phyloP scores from a whole-genome alignment of 2,329 filamentous ascomycete genomes.

The Phaeoacremonium minimum region DNA sequence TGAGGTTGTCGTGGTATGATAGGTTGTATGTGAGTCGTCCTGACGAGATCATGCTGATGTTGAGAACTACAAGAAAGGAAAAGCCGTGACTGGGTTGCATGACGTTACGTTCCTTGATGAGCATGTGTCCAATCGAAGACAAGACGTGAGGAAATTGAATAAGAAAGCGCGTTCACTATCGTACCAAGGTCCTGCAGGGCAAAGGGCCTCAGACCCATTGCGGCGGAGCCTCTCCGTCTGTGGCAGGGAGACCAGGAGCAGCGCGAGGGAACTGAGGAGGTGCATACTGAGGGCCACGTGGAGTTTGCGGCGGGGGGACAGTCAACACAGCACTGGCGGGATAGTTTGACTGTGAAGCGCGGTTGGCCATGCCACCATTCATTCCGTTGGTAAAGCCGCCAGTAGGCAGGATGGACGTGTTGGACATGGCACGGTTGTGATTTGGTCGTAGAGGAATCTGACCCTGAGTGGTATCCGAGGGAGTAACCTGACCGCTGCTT shows the following conservation, averaged over 20 bases:
- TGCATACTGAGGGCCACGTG: slow-evolving; percentile 8
- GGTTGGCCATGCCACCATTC: slow-evolving; percentile 23
- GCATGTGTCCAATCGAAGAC: slow-evolving; percentile 5
- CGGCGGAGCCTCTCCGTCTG: slow-evolving; percentile 10
- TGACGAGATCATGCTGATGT: slow-evolving; percentile 17
- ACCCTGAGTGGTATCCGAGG: slow-evolving; percentile 47
- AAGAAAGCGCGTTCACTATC: neutral
- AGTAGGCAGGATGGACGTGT: slow-evolving; percentile 28
- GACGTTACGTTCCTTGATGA: slow-evolving; percentile 6
- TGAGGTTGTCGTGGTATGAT: slow-evolving; percentile 9
- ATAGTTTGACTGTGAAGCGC: slow-evolving; percentile 11
- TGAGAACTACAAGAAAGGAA: slow-evolving; percentile 14
- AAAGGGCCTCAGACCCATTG: no score
- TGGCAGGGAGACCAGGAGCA: neutral
- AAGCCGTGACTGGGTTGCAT: slow-evolving; percentile 4
- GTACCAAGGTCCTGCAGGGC: no score
- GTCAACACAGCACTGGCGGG: slow-evolving; percentile 11
- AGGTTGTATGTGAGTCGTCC: slow-evolving; percentile 2
- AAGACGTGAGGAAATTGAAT: slow-evolving; percentile 2
- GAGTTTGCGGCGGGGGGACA: slow-evolving; percentile 14
- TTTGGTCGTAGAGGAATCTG: slow-evolving; percentile 46
- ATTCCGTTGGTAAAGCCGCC: slow-evolving; percentile 22
- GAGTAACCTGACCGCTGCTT: slow-evolving; percentile 45
- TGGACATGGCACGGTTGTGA: slow-evolving; percentile 37
- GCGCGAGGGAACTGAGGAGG: slow-evolving; percentile 12